These are phyloP conservation scores for Amaranthus tricolor DNA, from an alignment of 179 eudicot genomes.

Conservation along the genomic window DNA sequence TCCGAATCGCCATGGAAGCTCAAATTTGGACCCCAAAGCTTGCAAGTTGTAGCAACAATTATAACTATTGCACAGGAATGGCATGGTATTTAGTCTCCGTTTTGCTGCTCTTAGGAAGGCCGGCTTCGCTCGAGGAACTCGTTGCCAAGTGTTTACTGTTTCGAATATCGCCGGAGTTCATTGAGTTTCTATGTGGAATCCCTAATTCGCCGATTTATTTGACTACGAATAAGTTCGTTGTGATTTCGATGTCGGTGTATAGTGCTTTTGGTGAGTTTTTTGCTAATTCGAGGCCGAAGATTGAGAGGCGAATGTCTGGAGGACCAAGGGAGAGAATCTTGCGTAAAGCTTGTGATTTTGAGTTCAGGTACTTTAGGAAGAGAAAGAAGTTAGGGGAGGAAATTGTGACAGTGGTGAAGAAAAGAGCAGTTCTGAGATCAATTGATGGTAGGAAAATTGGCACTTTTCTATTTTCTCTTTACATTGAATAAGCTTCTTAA, in stretches of 20 bases:
- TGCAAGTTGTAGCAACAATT: background rate
- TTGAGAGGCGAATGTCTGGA: slow-evolving; percentile 16
- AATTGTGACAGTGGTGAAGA: slow-evolving; percentile 23
- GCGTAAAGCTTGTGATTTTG: slow-evolving; percentile 19
- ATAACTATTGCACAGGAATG: slow-evolving; percentile 30
- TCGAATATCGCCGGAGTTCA: slow-evolving; percentile 32
- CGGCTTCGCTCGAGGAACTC: slow-evolving; percentile 43
- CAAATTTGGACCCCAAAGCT: slow-evolving; percentile 27
- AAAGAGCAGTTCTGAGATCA: slow-evolving; percentile 25
- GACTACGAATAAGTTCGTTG: slow-evolving; percentile 28
- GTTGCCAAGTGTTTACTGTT: slow-evolving; percentile 39
- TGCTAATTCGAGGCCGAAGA: slow-evolving; percentile 30
- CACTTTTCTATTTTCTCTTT: background rate
- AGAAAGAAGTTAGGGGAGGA: slow-evolving; percentile 40
- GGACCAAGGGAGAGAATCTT: slow-evolving; percentile 17
- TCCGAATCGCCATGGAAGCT: slow-evolving; percentile 31
- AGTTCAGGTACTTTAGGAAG: slow-evolving; percentile 46
- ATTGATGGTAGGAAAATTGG: slow-evolving; percentile 34
- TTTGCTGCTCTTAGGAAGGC: slow-evolving; percentile 42
- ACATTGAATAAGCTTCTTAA: background rate
- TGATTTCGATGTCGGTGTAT: slow-evolving; percentile 38
- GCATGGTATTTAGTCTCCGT: slow-evolving; percentile 58
- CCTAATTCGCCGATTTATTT: slow-evolving; percentile 57
- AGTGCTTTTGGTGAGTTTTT: slow-evolving; percentile 30
- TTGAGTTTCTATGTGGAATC: slow-evolving; percentile 48